Evolutionary conservation across 2,329 filamentous ascomycete genomes (phyloP), one percentile per base, ranked within the genome.

Genomic region (Xylariaceae sp.): DNA sequence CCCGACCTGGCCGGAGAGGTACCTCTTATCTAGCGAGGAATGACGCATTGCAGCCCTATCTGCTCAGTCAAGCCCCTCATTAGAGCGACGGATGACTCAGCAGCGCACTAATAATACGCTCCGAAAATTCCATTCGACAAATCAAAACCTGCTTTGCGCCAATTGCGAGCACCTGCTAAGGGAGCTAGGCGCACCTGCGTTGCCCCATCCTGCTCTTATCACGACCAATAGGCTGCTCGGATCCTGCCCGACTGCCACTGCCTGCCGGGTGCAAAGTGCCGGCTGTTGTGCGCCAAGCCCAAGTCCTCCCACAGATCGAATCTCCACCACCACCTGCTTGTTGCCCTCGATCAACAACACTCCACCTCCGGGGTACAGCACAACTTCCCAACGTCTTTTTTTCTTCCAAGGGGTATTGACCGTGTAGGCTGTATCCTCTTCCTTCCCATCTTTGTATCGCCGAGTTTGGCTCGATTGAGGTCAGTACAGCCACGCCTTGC

Each of bases 401-500:
- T 62, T 58, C 55, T 53, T 41, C 53, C 53, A 55, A 56, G 67
- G 71, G 71, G 71, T 73, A 73, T 73, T 30, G 71, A 70, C 70
- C 71, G 68, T 61, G 61, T 72, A 73, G 71, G 71, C 69, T 69
- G 68, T 73, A 69, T 72, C 70, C 69, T 69, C 65, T 62, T 63
- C 59, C 61, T 64, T 61, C 59, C 61, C 64, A 60, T 60, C 62
- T 60, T 51, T 57, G 56, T 51, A 58, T 63, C 62, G 60, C 64
- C 64, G 67, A 55, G 6, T 55, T 65, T 68, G 65, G 68, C 63
- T 62, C 61, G 69, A 70, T 65, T 69, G 70, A 71, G 70, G 69
- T 68, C 65, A 64, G 60, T 58, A 72, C 66, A 72, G 71, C 68
- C 71, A 74, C 76, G 76, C 76, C 77, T 79, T 76, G 71, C 72